Conservation (phyloP, 2,329 filamentous ascomycete species). For the Sporothrix globosa region DNA sequence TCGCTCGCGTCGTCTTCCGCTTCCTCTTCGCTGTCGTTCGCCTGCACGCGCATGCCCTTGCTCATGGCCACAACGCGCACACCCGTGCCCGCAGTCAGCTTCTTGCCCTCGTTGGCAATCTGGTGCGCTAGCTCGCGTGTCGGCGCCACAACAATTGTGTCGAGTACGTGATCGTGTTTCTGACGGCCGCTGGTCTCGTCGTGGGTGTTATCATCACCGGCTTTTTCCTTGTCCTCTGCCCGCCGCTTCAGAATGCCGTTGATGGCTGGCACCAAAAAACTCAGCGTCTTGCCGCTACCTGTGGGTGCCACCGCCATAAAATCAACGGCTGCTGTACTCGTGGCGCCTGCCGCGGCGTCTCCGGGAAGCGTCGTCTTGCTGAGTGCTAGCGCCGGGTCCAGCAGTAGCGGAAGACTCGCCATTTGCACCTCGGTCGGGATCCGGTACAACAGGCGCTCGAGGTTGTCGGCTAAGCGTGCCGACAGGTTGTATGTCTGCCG, state of each 20-base stretch:
- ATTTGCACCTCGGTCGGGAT: conserved; percentile 94
- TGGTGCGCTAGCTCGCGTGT: conserved; percentile 79
- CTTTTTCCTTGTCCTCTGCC: conserved; percentile 50
- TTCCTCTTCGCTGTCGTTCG: conserved; percentile 42
- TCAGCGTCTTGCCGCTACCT: conserved; percentile 93
- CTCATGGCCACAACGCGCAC: conserved; percentile 80
- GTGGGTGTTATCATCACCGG: conserved; percentile 43
- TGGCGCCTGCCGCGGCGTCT: conserved; percentile 32
- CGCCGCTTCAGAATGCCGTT: conserved; percentile 69
- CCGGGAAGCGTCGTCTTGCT: conserved; percentile 39
- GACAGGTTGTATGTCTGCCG: conserved; percentile 73
- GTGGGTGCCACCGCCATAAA: conserved; percentile 90
- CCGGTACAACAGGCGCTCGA: conserved; percentile 80
- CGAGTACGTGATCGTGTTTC: conserved; percentile 56
- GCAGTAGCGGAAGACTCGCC: conserved; percentile 76
- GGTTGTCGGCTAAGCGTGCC: conserved; percentile 72
- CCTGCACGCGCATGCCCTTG: conserved; percentile 74
- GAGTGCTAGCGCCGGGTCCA: conserved; percentile 60
- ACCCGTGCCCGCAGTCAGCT: conserved; percentile 70
- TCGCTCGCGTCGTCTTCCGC: conserved; percentile 42
- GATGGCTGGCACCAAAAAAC: conserved; percentile 86
- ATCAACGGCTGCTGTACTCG: conserved; percentile 58
- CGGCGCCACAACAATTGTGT: conserved; percentile 73
- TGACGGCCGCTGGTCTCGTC: conserved; percentile 36
- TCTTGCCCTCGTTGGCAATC: conserved; percentile 83